Conservation (phyloP, 495 filamentous ascomycete genomes). For the Aspergillus nanangensis region DNA sequence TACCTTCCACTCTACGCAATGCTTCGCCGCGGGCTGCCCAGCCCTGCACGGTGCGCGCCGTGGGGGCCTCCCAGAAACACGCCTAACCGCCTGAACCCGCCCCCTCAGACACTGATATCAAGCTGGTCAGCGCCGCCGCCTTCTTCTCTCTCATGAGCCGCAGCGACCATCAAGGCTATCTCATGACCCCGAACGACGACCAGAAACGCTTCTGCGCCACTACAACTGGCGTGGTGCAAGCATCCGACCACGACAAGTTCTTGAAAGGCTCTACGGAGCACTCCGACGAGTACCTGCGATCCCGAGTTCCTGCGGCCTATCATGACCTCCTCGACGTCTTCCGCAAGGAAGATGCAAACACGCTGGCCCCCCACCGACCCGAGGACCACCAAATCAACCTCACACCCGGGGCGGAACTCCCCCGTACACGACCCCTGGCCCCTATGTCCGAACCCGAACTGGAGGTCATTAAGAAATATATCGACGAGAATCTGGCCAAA, state of each 20-base stretch:
- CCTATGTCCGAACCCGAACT: background rate
- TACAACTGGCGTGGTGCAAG: background rate
- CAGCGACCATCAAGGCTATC: background rate
- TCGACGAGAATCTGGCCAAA: background rate
- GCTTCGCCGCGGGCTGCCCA: too few species aligned
- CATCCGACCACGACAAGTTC: background rate
- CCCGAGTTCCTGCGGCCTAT: background rate
- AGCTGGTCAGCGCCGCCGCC: too few species aligned
- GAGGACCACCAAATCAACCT: background rate
- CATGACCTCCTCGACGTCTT: background rate
- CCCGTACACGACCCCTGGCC: background rate
- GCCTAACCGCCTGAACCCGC: too few species aligned
- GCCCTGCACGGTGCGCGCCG: too few species aligned
- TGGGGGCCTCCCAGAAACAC: too few species aligned
- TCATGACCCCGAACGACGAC: background rate
- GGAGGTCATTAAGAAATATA: background rate
- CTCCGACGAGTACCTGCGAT: background rate
- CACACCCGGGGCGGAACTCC: background rate
- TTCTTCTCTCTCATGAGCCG: background rate
- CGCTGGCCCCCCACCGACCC: background rate
- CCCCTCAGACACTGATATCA: too few species aligned
- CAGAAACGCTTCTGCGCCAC: background rate
- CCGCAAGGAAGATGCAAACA: background rate
- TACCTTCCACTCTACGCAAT: too few species aligned
- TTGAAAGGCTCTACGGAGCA: background rate